These are phyloP conservation scores for Dothideomycetes sp. DNA, from an alignment of 2,329 filamentous ascomycete species.

Conservation along the genomic window DNA sequence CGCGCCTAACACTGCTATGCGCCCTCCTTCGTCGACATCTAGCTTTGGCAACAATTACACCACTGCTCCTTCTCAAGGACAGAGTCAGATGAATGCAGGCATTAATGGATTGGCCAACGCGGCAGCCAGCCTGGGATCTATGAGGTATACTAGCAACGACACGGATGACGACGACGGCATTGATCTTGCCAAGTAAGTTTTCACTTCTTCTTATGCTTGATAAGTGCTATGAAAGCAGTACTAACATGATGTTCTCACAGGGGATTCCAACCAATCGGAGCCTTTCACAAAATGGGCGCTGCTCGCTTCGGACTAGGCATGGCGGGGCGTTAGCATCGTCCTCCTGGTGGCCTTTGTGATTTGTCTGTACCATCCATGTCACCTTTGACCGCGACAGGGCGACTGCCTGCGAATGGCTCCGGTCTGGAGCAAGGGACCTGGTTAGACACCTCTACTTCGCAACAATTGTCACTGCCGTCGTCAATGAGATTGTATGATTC, in stretches of 20 bases:
- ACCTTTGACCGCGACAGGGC: too few relatives aligned
- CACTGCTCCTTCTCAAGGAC: background rate
- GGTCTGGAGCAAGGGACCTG: too few relatives aligned
- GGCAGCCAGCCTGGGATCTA: constrained; percentile 4
- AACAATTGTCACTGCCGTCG: too few relatives aligned
- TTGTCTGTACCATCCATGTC: too few relatives aligned
- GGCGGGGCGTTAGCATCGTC: constrained; percentile 8
- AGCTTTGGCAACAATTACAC: constrained; percentile 1
- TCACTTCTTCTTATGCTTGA: too few relatives aligned
- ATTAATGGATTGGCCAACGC: background rate
- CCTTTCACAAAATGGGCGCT: constrained; percentile 27
- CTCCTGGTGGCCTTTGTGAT: too few relatives aligned
- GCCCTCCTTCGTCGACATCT: constrained; percentile 2
- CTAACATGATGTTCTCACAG: constrained; percentile 19
- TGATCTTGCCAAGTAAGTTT: constrained; percentile 37
- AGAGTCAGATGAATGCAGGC: background rate
- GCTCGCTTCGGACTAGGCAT: constrained; percentile 12
- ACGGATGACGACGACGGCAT: constrained; percentile 35
- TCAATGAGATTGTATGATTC: background rate
- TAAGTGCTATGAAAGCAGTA: too few relatives aligned
- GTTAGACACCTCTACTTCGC: too few relatives aligned
- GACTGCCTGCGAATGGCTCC: too few relatives aligned
- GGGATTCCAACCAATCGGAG: constrained; percentile 39
- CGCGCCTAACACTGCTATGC: constrained; percentile 2
- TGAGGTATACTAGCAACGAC: constrained; percentile 23